These are phyloP conservation scores for Beta lomatogona DNA, from an alignment of 179 eudicot genomes.

Conservation along the genomic window DNA sequence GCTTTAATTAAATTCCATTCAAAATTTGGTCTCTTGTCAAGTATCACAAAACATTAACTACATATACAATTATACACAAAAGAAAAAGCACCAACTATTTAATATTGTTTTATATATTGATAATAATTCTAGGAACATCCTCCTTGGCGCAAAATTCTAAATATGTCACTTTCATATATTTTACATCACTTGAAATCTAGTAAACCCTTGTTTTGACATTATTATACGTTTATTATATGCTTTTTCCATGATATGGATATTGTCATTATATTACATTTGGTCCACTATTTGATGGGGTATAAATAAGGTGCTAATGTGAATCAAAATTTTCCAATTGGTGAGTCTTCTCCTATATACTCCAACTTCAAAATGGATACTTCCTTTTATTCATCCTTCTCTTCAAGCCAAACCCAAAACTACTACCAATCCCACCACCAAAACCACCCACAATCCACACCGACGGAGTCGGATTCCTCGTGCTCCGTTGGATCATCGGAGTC, in stretches of 20 bases:
- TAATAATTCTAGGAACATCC: slow-evolving; percentile 40
- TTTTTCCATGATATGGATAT: not conserved
- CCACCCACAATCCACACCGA: slow-evolving; percentile 14
- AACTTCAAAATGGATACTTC: slow-evolving; percentile 32
- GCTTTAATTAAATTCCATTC: slow-evolving; percentile 18
- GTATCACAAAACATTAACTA: slow-evolving; percentile 29
- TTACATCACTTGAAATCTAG: slow-evolving; percentile 23
- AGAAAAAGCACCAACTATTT: not conserved
- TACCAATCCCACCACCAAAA: not conserved
- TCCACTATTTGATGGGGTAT: slow-evolving; percentile 26
- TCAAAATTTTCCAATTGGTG: slow-evolving; percentile 16
- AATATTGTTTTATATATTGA: not conserved
- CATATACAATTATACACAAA: not conserved
- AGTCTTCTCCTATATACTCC: not conserved
- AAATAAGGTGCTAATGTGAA: slow-evolving; percentile 21
- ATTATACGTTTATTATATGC: not conserved
- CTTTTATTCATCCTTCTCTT: slow-evolving; percentile 14
- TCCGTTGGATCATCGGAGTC: slow-evolving; percentile 31
- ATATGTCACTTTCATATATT: slow-evolving; percentile 24
- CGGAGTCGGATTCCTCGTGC: slow-evolving; percentile 27
- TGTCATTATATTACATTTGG: not conserved
- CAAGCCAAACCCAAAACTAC: not conserved
- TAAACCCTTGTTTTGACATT: slow-evolving; percentile 23
- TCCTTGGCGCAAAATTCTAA: slow-evolving; percentile 36
- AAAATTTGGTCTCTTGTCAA: not conserved